Percentiles rank a stretch among this genome's conserved stretches.
Conservation (phyloP, 2,329 filamentous ascomycete species). For the Diaporthe sp. region DNA sequence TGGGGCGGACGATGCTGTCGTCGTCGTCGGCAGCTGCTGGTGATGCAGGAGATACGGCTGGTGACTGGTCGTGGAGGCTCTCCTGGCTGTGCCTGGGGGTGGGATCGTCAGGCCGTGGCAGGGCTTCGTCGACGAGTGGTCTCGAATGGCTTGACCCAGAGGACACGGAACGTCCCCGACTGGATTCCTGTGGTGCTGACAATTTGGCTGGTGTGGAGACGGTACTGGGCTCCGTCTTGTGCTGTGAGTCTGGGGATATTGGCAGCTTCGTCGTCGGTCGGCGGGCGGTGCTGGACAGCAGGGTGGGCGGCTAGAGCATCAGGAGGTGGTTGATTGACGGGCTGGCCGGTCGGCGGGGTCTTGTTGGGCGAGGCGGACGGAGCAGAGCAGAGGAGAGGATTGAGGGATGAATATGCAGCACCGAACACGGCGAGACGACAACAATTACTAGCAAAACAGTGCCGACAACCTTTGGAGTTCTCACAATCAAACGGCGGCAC, state of each 20-base stretch:
- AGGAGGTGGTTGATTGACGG: constrained; percentile 15
- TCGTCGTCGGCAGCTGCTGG: constrained; percentile 36
- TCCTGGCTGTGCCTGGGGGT: constrained; percentile 38
- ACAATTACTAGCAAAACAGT: neutral
- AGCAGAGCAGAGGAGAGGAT: neutral
- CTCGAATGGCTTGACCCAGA: constrained; percentile 44
- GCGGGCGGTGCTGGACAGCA: constrained; percentile 5
- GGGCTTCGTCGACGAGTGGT: constrained; percentile 46
- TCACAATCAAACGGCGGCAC: constrained; percentile 15
- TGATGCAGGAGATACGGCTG: constrained; percentile 37
- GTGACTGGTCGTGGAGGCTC: constrained; percentile 44
- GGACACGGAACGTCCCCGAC: constrained; percentile 57
- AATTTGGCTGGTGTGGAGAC: constrained; percentile 54
- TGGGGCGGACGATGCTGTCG: constrained; percentile 42
- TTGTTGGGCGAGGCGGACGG: neutral
- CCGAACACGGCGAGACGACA: neutral
- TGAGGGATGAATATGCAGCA: neutral
- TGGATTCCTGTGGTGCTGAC: constrained; percentile 57
- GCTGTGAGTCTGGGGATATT: constrained; percentile 15
- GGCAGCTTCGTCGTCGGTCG: constrained; percentile 13
- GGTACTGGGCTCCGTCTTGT: constrained; percentile 34
- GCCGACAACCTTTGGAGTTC: neutral
- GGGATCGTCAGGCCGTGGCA: constrained; percentile 37
- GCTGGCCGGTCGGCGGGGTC: neutral
- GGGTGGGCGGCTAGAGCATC: constrained; percentile 24